Conservation (phyloP, 306 rosid species). For the Pterocarpus santalinus region DNA sequence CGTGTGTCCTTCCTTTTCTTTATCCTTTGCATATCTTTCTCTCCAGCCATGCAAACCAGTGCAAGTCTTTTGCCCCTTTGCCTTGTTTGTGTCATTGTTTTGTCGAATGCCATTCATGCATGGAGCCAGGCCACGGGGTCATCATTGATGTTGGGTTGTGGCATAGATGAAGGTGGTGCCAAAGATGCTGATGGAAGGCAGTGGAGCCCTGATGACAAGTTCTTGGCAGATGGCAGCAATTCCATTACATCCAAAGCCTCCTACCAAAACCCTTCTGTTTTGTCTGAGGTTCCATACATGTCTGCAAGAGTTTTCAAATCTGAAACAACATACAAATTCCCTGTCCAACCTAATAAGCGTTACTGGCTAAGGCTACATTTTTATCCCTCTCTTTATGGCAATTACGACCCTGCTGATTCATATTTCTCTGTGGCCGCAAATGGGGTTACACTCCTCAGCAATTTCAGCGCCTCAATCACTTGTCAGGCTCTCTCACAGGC, state of each 20-base stretch:
- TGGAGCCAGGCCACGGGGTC: conserved; percentile 21
- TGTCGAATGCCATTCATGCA: conserved; percentile 44
- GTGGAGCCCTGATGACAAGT: conserved; percentile 60
- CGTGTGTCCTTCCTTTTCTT: background rate
- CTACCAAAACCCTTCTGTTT: conserved; percentile 61
- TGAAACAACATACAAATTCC: conserved; percentile 53
- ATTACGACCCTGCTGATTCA: conserved; percentile 38
- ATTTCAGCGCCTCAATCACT: conserved; percentile 58
- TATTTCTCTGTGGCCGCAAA: conserved; percentile 61
- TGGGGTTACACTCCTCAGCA: conserved; percentile 55
- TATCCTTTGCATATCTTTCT: background rate
- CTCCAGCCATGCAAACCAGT: conserved; percentile 31
- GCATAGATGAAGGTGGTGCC: conserved; percentile 43
- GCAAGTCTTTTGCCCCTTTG: conserved; percentile 32
- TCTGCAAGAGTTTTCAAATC: conserved; percentile 58
- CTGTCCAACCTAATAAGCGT: conserved; percentile 47
- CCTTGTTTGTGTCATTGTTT: conserved; percentile 31
- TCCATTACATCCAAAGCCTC: conserved; percentile 53
- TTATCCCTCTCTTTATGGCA: conserved; percentile 56
- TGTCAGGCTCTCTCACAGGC: conserved; percentile 65
- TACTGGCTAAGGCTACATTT: conserved; percentile 68
- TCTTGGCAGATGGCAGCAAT: conserved; percentile 3
- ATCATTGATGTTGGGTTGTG: conserved; percentile 55
- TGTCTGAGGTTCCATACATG: conserved; percentile 62
- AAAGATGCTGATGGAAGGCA: conserved; percentile 56